Percentiles rank a stretch among this genome's conserved stretches.
Conservation (phyloP, 2,329 filamentous ascomycete species). For the Tolypocladium album region DNA sequence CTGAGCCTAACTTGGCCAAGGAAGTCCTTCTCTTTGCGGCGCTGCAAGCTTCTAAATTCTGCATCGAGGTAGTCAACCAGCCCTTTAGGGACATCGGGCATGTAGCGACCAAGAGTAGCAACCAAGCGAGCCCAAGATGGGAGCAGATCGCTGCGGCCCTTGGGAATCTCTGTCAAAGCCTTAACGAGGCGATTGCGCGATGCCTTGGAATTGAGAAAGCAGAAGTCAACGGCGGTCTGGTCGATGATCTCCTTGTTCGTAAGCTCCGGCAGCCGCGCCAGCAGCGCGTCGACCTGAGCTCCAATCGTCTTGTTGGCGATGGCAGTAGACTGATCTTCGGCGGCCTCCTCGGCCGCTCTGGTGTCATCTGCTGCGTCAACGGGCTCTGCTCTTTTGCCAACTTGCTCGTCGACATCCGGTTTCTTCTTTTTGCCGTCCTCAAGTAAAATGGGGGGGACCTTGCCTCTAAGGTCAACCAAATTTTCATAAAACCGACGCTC, state of each 20-base stretch:
- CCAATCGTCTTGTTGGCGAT: conserved; percentile 98
- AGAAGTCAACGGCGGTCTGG: conserved; percentile 89
- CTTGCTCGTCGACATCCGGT: conserved; percentile 65
- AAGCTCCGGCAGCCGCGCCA: conserved; percentile 80
- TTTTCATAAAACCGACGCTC: conserved; percentile 98
- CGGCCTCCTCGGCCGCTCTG: conserved; percentile 38
- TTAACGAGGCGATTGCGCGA: conserved; percentile 92
- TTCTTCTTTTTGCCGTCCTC: conserved; percentile 97
- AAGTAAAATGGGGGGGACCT: conserved; percentile 84
- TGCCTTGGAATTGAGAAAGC: conserved; percentile 96
- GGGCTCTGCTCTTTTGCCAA: conserved; percentile 61
- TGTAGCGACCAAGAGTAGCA: conserved; percentile 85
- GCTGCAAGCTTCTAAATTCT: conserved; percentile 91
- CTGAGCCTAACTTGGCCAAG: conserved; percentile 84
- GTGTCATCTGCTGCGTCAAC: conserved; percentile 34
- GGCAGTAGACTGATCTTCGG: conserved; percentile 79
- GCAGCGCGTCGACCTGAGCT: conserved; percentile 85
- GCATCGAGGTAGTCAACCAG: conserved; percentile 88
- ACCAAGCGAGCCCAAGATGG: conserved; percentile 88
- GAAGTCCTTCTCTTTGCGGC: conserved; percentile 96
- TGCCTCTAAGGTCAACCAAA: conserved; percentile 85
- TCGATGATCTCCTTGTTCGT: conserved; percentile 88
- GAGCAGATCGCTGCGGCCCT: conserved; percentile 82
- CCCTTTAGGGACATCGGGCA: conserved; percentile 88
- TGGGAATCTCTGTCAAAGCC: conserved; percentile 86